Evolutionary conservation across 1,284 basidiomycete genomes (phyloP).

Genomic region (Cystobasidiaceae sp.): DNA sequence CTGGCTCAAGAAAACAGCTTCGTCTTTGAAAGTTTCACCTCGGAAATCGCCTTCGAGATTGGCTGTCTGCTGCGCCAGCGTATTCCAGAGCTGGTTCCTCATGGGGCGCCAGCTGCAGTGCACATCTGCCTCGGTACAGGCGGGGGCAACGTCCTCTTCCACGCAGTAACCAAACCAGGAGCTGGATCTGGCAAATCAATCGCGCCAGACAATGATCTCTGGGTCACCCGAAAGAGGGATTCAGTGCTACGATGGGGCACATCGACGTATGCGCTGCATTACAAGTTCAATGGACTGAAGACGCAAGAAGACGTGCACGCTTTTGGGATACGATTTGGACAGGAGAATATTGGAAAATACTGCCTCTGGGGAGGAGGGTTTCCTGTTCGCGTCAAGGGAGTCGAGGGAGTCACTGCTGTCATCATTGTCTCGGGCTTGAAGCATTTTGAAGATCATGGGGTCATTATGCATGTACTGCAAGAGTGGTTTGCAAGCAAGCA

Average conservation of each 20-base stretch:
- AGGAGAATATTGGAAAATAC: constrained; percentile 26
- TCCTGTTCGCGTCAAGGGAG: constrained; percentile 38
- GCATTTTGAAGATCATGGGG: constrained; percentile 40
- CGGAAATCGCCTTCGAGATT: constrained; percentile 34
- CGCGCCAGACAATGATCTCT: constrained; percentile 32
- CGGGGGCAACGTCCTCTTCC: constrained; percentile 36
- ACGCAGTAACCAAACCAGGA: constrained; percentile 24
- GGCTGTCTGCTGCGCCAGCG: constrained; percentile 27
- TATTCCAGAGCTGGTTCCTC: constrained; percentile 15
- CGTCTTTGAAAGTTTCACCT: constrained; percentile 36
- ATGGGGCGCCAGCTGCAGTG: constrained; percentile 32
- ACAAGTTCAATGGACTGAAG: constrained; percentile 28
- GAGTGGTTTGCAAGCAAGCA: constrained; percentile 30
- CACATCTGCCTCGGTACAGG: constrained; percentile 34
- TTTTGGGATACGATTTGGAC: constrained; percentile 4
- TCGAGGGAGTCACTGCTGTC: constrained; percentile 38
- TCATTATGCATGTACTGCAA: constrained; percentile 35
- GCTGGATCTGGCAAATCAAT: constrained; percentile 1
- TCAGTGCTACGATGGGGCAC: constrained; percentile 34
- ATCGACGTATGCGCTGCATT: constrained; percentile 14
- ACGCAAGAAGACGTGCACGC: constrained; percentile 10
- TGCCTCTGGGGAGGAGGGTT: constrained; percentile 39
- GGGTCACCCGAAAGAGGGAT: constrained; percentile 34
- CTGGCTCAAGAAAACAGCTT: constrained; percentile 29
- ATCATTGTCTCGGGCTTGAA: constrained; percentile 37